Percentiles rank a stretch among this genome's conserved stretches.
Conservation (phyloP, 257 asterid species). For the Gardenia jasminoides region DNA sequence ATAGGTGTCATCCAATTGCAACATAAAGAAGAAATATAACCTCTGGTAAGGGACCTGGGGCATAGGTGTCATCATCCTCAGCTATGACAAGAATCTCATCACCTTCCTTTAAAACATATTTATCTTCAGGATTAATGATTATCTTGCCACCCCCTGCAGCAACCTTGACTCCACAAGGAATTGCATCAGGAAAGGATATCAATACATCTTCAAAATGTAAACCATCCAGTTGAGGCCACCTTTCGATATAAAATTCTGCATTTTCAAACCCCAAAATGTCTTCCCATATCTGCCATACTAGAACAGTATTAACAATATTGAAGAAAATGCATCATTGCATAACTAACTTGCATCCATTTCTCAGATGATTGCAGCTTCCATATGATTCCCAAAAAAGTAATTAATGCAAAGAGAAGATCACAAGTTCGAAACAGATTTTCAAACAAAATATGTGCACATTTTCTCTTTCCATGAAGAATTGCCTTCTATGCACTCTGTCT, state of each 20-base stretch:
- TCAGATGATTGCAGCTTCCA: constrained; percentile 1
- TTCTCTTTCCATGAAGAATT: not conserved
- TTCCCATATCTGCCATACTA: constrained; percentile 85
- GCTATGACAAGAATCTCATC: constrained; percentile 97
- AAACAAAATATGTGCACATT: not conserved
- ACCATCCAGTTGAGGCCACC: constrained; percentile 91
- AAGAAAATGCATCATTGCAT: constrained; percentile 12
- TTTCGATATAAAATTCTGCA: constrained; percentile 90
- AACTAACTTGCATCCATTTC: not conserved
- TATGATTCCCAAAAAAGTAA: not conserved
- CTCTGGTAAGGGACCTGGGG: constrained; percentile 87
- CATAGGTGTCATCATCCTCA: constrained; percentile 97
- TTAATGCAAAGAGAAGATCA: not conserved
- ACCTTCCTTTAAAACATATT: constrained; percentile 75
- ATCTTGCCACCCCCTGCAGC: constrained; percentile 82
- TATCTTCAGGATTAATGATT: constrained; percentile 84
- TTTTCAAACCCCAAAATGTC: constrained; percentile 96
- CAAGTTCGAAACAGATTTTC: not conserved
- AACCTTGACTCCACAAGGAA: constrained; percentile 94
- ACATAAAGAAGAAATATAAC: constrained; percentile 39
- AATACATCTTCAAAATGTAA: constrained; percentile 68
- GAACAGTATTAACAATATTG: constrained; percentile 3
- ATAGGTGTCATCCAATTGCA: constrained; percentile 1
- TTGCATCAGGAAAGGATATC: constrained; percentile 82
- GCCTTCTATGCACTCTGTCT: not conserved